Conservation (phyloP, 2,329 filamentous ascomycete species). For the Diplodia seriata region DNA sequence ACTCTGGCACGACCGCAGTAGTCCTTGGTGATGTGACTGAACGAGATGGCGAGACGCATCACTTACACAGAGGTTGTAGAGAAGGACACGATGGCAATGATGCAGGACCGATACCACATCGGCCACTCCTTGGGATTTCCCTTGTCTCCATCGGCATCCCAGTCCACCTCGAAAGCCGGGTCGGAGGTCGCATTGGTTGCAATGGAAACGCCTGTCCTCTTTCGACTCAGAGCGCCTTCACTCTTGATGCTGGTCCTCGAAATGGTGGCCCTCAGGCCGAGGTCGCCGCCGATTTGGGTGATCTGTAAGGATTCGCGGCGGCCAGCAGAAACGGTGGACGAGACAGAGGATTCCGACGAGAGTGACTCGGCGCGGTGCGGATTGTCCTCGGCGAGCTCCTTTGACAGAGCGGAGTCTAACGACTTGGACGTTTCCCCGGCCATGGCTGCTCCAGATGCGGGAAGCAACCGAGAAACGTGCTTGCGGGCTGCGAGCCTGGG, state of each 20-base stretch:
- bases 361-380: slow-evolving; percentile 3
- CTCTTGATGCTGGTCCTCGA: slow-evolving; percentile 22
- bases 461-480: neutral
- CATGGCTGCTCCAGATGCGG: neutral
- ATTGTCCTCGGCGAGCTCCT: slow-evolving; percentile 15
- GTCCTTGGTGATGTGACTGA: slow-evolving; percentile 25
- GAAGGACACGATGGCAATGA: slow-evolving; percentile 63
- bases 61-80: slow-evolving; percentile 58
- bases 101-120: slow-evolving; percentile 62
- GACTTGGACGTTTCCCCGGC: neutral
- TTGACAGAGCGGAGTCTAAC: slow-evolving; percentile 17
- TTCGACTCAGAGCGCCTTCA: slow-evolving; percentile 11
- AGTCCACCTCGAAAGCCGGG: slow-evolving; percentile 76
- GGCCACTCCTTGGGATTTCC: slow-evolving; percentile 73
- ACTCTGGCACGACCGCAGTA: neutral
- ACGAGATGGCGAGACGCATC: slow-evolving; percentile 43
- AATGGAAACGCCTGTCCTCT: slow-evolving; percentile 32
- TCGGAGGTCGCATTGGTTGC: slow-evolving; percentile 51
- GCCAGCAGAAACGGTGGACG: slow-evolving; percentile 8
- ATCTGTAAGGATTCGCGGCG: slow-evolving; percentile 19
- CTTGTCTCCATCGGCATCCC: slow-evolving; percentile 66
- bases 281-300: neutral
- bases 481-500: slow-evolving; percentile 2
- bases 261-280: slow-evolving; percentile 16
- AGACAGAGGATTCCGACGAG: slow-evolving; percentile 8